Conservation (phyloP, 257 asterid species). For the Hygrophila difformis region DNA sequence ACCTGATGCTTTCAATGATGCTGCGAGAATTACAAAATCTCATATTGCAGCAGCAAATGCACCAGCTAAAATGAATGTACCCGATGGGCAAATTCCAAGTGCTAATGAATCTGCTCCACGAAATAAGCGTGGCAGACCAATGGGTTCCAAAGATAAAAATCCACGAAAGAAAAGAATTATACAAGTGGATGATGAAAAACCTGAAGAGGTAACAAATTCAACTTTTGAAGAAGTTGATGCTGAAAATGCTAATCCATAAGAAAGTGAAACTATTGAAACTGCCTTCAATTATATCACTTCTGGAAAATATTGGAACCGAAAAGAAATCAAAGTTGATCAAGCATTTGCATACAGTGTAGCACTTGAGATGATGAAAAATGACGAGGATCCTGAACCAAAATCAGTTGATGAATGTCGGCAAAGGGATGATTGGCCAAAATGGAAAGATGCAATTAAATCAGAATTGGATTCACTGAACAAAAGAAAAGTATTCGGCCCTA, state of each 20-base stretch:
- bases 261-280: too few relatives aligned
- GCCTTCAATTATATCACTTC: too few relatives aligned
- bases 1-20: too few relatives aligned
- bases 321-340: background rate
- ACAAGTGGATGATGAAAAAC: background rate
- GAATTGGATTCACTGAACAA: background rate
- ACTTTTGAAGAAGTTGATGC: too few relatives aligned
- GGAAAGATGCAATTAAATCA: background rate
- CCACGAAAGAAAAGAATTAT: background rate
- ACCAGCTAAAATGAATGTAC: background rate
- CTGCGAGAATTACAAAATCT: too few relatives aligned
- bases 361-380: background rate
- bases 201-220: background rate
- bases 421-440: slow-evolving; percentile 1
- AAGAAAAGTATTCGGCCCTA: background rate
- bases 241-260: background rate
- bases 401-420: background rate
- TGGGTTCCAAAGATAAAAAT: background rate
- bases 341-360: background rate
- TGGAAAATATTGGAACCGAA: background rate
- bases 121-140: slow-evolving; percentile 1
- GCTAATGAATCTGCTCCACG: background rate
- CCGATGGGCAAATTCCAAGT: background rate
- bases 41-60: too few relatives aligned
- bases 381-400: slow-evolving; percentile 4